These are phyloP conservation scores for Mycena amicta DNA, from an alignment of 768 basidiomycete species.

Conservation along the genomic window DNA sequence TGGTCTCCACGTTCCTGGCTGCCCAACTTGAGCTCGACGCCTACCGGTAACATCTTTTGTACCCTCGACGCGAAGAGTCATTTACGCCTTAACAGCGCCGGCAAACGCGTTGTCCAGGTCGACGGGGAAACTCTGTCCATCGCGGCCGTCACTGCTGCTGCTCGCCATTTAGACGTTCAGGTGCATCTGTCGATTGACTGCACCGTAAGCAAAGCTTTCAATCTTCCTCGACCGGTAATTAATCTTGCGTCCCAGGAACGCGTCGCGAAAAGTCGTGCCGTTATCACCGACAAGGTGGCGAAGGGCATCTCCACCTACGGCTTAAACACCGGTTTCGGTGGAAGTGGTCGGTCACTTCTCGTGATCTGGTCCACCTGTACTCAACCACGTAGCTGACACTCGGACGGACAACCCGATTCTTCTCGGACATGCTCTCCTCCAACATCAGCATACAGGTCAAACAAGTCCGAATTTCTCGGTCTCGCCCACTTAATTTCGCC, in stretches of 20 bases:
- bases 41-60: conserved; percentile 47
- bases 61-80: conserved; percentile 8
- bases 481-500: background rate
- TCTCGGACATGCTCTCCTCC: conserved; percentile 67
- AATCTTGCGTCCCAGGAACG: conserved; percentile 40
- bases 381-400: conserved; percentile 59
- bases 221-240: background rate
- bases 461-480: background rate
- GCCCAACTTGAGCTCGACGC: conserved; percentile 54
- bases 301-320: conserved; percentile 77
- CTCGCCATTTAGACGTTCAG: conserved; percentile 51
- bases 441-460: conserved; percentile 69
- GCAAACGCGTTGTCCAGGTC: conserved; percentile 53
- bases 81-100: no score
- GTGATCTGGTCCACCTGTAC: no score
- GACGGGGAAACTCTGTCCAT: conserved; percentile 68
- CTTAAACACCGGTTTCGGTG: conserved; percentile 79
- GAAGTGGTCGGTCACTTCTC: conserved; percentile 58
- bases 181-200: conserved; percentile 34
- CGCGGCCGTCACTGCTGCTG: conserved; percentile 66
- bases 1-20: conserved; percentile 44
- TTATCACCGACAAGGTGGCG: conserved; percentile 70
- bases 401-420: conserved; percentile 65
- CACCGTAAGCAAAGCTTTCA: conserved; percentile 9
- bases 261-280: conserved; percentile 62